Evolutionary conservation across 164 flowering plant species (phyloP).

Genomic region (Paratinospora sagittata): DNA sequence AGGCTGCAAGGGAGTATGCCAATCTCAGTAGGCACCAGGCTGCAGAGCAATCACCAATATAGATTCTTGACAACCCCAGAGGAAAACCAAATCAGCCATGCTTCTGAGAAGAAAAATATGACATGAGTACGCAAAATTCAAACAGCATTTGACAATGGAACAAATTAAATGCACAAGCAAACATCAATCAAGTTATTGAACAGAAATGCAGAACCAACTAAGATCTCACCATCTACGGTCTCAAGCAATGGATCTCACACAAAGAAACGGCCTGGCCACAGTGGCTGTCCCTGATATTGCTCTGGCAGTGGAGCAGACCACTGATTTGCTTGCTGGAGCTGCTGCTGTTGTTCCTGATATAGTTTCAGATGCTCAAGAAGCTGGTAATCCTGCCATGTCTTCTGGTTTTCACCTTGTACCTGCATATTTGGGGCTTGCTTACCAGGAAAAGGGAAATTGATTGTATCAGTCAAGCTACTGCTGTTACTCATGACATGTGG

Average conservation of each 20-base stretch:
- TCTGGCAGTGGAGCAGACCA: constrained; percentile 42
- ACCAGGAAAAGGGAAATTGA: constrained; percentile 80
- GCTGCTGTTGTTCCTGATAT: constrained; percentile 41
- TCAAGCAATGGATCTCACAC: constrained; percentile 54
- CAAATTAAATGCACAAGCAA: background rate
- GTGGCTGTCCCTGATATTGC: constrained; percentile 70
- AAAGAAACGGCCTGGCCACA: constrained; percentile 61
- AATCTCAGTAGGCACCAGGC: constrained; percentile 38
- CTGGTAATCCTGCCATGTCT: constrained; percentile 43
- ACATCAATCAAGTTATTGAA: constrained; percentile 1
- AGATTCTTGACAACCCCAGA: constrained; percentile 37
- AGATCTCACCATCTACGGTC: constrained; percentile 35
- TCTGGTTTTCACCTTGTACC: constrained; percentile 38
- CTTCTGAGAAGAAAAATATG: background rate
- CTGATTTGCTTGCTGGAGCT: constrained; percentile 44
- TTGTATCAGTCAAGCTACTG: constrained; percentile 35
- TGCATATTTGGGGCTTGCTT: constrained; percentile 56
- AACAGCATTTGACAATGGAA: too few species aligned
- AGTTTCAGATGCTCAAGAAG: constrained; percentile 39
- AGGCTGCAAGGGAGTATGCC: constrained; percentile 43
- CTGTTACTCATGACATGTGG: constrained; percentile 23
- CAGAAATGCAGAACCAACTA: constrained; percentile 4
- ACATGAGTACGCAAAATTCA: too few species aligned
- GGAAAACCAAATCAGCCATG: constrained; percentile 11
- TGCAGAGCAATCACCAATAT: constrained; percentile 35